phyloP scores from a whole-genome alignment of 2,329 filamentous ascomycete genomes.

The Aspergillus candidus region DNA sequence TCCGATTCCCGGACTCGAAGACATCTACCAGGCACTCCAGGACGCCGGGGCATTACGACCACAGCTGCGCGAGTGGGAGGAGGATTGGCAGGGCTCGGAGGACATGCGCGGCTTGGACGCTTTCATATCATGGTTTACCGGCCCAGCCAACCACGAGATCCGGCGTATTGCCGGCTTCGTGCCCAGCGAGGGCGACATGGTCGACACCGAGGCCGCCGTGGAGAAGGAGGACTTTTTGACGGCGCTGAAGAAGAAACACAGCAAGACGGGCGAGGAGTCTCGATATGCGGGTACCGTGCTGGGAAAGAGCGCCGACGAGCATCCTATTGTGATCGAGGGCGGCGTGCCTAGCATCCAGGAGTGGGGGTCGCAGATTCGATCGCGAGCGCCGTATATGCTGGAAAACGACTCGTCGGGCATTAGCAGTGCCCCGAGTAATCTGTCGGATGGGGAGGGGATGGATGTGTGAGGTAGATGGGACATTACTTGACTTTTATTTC shows the following conservation, averaged over 20 bases:
- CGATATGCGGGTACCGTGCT: constrained; percentile 80
- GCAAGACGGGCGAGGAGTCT: constrained; percentile 78
- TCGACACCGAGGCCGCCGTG: constrained; percentile 42
- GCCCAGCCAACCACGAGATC: constrained; percentile 71
- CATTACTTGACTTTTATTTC: background rate
- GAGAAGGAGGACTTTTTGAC: constrained; percentile 66
- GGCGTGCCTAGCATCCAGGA: constrained; percentile 62
- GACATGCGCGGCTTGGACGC: constrained; percentile 71
- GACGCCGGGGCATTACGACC: constrained; percentile 71
- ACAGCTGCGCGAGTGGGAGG: constrained; percentile 60
- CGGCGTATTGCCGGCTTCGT: constrained; percentile 71
- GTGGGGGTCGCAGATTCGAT: constrained; percentile 48
- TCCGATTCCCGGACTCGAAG: constrained; percentile 60
- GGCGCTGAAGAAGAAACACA: constrained; percentile 85
- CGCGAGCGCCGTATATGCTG: constrained; percentile 23
- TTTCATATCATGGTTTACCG: constrained; percentile 73
- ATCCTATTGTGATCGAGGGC: constrained; percentile 71
- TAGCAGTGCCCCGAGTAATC: constrained; percentile 36
- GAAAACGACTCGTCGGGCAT: constrained; percentile 33
- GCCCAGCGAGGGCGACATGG: constrained; percentile 47
- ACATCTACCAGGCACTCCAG: constrained; percentile 79
- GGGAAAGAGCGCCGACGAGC: constrained; percentile 65
- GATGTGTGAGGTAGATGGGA: constrained; percentile 23
- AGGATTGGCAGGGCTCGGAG: constrained; percentile 64
- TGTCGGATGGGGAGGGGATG: constrained; percentile 35